Evolutionary conservation across 2,329 filamentous ascomycete genomes (phyloP).

Genomic region (Zymoseptoria passerinii): DNA sequence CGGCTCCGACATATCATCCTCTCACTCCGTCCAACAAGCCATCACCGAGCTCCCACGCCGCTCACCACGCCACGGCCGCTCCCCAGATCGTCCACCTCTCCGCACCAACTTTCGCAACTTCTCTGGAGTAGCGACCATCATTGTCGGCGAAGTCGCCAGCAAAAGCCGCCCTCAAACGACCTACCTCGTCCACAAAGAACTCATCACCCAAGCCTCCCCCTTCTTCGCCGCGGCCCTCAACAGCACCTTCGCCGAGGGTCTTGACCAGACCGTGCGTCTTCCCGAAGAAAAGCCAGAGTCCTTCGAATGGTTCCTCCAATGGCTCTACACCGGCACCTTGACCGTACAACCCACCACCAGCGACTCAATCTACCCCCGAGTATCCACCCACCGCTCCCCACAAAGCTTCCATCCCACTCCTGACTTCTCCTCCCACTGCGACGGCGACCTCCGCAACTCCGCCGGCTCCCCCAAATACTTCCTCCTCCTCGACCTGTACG

Average conservation of each 20-base stretch:
- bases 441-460: slow-evolving; percentile 36
- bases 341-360: slow-evolving; percentile 17
- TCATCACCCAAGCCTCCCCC: slow-evolving; percentile 40
- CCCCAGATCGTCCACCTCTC: slow-evolving; percentile 28
- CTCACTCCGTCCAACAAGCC: slow-evolving; percentile 17
- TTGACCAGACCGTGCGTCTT: slow-evolving; percentile 35
- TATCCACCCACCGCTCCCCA: slow-evolving; percentile 4
- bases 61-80: slow-evolving; percentile 12
- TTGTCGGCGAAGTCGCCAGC: slow-evolving; percentile 31
- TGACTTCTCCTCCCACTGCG: slow-evolving; percentile 12
- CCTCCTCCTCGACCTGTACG: slow-evolving; percentile 41
- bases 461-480: slow-evolving; percentile 44
- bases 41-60: slow-evolving; percentile 9
- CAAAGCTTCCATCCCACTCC: slow-evolving; percentile 3
- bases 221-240: slow-evolving; percentile 46
- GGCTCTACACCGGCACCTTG: slow-evolving; percentile 41
- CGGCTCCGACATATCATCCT: slow-evolving; percentile 16
- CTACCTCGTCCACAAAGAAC: slow-evolving; percentile 42
- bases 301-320: slow-evolving; percentile 45
- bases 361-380: slow-evolving; percentile 2
- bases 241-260: slow-evolving; percentile 39
- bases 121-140: slow-evolving; percentile 32
- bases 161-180: slow-evolving; percentile 25
- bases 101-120: slow-evolving; percentile 33
- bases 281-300: slow-evolving; percentile 38